These are phyloP conservation scores for Neophaeococcomyces aloes DNA, from an alignment of 2,329 filamentous ascomycete genomes.

Conservation along the genomic window DNA sequence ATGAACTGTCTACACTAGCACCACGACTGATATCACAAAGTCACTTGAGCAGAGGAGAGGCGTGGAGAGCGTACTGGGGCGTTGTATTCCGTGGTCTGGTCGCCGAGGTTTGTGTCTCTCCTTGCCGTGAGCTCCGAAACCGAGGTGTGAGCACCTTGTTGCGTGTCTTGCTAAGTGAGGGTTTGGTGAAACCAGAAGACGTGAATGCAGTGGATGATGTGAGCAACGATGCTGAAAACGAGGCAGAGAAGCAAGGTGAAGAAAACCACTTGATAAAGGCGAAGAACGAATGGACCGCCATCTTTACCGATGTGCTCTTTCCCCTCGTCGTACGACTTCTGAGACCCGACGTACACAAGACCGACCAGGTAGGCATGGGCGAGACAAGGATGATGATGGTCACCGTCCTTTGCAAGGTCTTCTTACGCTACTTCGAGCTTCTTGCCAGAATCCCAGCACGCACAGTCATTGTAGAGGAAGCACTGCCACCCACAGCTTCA, in stretches of 20 bases:
- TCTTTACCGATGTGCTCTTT: constrained; percentile 89
- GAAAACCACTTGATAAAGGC: constrained; percentile 38
- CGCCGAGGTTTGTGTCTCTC: constrained; percentile 56
- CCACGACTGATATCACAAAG: constrained; percentile 84
- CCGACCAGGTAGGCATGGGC: constrained; percentile 84
- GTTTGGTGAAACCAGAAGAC: constrained; percentile 40
- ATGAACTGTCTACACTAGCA: constrained; percentile 69
- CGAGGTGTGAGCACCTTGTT: constrained; percentile 80
- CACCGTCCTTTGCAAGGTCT: constrained; percentile 87
- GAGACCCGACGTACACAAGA: constrained; percentile 89
- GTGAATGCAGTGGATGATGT: neutral
- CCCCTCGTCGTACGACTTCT: constrained; percentile 77
- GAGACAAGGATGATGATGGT: constrained; percentile 88
- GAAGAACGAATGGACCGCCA: constrained; percentile 85
- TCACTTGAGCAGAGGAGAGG: constrained; percentile 78
- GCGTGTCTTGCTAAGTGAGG: constrained; percentile 70
- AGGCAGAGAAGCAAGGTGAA: neutral
- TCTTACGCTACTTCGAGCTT: constrained; percentile 81
- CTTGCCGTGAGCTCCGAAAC: constrained; percentile 83
- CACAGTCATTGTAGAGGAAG: neutral
- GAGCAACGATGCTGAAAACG: neutral
- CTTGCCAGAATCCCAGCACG: constrained; percentile 43
- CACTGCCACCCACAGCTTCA: neutral
- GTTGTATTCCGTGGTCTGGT: constrained; percentile 85
- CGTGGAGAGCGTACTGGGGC: constrained; percentile 96